Percentiles rank a stretch among this genome's conserved stretches.
Conservation (phyloP, 257 asterid genomes). For the Lycium barbarum region DNA sequence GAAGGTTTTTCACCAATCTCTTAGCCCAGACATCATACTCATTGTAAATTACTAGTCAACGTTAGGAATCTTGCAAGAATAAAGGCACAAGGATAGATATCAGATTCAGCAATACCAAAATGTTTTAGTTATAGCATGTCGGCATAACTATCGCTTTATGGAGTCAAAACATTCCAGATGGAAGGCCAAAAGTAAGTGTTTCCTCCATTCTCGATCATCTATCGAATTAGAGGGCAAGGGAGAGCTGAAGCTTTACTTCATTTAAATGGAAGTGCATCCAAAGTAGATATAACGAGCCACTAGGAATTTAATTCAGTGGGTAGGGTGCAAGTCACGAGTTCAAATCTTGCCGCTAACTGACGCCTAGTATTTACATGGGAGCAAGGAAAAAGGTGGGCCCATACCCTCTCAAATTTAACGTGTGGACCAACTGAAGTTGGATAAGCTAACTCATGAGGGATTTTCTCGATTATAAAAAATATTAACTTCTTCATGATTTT, state of each 20-base stretch:
- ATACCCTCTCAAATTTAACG: neutral
- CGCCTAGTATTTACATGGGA: neutral
- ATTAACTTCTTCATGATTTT: constrained; percentile 19
- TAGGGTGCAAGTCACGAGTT: neutral
- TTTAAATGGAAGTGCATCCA: constrained; percentile 19
- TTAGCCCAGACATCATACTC: neutral
- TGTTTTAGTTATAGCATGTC: neutral
- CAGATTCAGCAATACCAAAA: neutral
- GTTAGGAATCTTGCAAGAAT: neutral
- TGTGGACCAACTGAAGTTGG: constrained; percentile 21
- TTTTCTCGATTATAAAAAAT: neutral
- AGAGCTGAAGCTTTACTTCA: neutral
- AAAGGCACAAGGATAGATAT: neutral
- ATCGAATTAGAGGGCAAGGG: neutral
- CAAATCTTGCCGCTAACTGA: neutral
- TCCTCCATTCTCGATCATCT: constrained; percentile 6
- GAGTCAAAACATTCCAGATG: neutral
- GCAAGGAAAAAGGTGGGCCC: neutral
- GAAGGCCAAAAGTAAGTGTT: neutral
- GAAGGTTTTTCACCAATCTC: neutral
- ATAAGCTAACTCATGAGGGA: neutral
- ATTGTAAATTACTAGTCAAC: neutral
- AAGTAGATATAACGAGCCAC: constrained; percentile 11
- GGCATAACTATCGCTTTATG: neutral
- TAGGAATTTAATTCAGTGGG: constrained; percentile 13